Conservation (phyloP, 805 yeast species). For the Priceomyces castillae region DNA sequence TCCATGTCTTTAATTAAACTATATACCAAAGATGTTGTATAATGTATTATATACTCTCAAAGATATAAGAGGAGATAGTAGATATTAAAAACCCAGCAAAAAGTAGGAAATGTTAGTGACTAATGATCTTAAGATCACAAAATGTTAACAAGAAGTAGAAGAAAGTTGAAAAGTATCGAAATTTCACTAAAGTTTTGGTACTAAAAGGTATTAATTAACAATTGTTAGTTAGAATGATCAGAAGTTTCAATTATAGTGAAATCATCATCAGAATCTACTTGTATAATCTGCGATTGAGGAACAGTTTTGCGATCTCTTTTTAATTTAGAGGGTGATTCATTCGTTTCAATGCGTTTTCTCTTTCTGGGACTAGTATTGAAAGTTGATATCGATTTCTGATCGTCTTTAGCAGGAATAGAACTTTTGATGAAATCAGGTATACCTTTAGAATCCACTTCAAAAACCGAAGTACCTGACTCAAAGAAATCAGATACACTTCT, state of each 20-base stretch:
- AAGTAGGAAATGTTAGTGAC: no score
- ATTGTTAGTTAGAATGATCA: not conserved
- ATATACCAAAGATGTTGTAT: no score
- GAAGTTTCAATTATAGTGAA: not conserved
- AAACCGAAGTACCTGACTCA: not conserved
- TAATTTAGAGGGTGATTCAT: no score
- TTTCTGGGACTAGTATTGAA: slow-evolving; percentile 2
- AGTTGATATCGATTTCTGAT: not conserved
- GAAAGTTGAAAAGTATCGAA: no score
- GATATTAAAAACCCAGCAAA: no score
- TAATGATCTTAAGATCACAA: no score
- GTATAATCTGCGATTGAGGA: not conserved
- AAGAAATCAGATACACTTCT: not conserved
- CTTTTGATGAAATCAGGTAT: not conserved
- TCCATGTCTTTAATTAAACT: no score
- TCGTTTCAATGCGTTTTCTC: not conserved
- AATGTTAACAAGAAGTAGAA: no score
- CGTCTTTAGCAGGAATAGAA: not conserved
- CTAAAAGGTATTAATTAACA: no score
- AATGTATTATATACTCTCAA: no score
- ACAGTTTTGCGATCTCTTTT: not conserved
- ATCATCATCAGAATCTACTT: slow-evolving; percentile 1
- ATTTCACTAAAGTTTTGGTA: no score
- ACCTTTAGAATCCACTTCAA: not conserved
- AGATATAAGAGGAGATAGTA: no score